These are phyloP conservation scores for Lachnellula willkommii DNA, from an alignment of 2,329 filamentous ascomycete genomes.

Conservation along the genomic window DNA sequence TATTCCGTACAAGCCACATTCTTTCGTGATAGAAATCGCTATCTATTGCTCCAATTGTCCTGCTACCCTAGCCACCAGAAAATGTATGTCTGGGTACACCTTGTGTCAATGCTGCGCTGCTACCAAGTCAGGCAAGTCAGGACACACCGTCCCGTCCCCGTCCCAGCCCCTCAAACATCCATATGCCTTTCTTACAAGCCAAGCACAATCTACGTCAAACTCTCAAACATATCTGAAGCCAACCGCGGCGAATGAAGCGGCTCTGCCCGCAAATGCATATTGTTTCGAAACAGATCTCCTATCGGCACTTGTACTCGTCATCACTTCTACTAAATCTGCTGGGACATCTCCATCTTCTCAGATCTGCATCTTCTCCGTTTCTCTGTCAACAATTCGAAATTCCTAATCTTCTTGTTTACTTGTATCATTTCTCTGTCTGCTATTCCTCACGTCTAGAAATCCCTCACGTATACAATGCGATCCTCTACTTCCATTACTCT, in stretches of 20 bases:
- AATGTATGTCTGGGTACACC: no score
- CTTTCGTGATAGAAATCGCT: no score
- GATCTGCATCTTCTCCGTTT: neutral
- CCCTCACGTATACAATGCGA: constrained; percentile 16
- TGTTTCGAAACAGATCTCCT: constrained; percentile 18
- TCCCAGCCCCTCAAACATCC: neutral
- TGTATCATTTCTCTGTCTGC: neutral
- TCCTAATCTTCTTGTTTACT: neutral
- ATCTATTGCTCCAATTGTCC: no score
- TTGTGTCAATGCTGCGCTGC: neutral
- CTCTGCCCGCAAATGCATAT: constrained; percentile 8
- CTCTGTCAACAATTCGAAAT: neutral
- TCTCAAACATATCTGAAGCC: constrained; percentile 16
- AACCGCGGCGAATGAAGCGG: constrained; percentile 4
- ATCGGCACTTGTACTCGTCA: constrained; percentile 8
- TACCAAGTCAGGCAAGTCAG: neutral
- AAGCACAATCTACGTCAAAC: neutral
- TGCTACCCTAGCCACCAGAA: no score
- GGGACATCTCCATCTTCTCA: no score
- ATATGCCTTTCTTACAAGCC: neutral
- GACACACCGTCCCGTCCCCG: no score
- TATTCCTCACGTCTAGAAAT: neutral
- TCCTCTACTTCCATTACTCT: constrained; percentile 17
- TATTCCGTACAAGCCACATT: no score
- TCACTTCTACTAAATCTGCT: neutral